Evolutionary conservation across 305 asterid species (phyloP).

Genomic region (Striga hermonthica): DNA sequence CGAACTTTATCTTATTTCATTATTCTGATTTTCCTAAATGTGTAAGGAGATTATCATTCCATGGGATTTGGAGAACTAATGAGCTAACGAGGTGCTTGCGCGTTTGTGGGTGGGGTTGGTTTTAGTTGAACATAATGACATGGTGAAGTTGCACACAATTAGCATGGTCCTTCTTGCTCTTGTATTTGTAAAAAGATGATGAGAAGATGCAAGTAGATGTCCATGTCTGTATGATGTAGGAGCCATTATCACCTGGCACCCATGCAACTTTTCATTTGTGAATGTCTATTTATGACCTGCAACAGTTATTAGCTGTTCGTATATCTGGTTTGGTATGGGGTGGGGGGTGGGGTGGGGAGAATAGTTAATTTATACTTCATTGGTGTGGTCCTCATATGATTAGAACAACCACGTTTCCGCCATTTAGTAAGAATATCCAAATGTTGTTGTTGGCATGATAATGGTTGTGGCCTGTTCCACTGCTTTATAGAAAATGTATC

Average conservation of each 20-base stretch:
- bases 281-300: no score
- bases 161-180: background rate
- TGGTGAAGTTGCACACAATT: conserved; percentile 21
- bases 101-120: background rate
- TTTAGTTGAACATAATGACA: conserved; percentile 19
- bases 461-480: no score
- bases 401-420: no score
- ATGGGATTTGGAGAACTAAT: background rate
- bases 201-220: conserved; percentile 11
- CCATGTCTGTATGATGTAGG: background rate
- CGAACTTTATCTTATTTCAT: conserved; percentile 26
- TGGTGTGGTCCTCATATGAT: no score
- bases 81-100: background rate
- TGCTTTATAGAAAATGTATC: no score
- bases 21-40: conserved; percentile 22
- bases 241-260: conserved; percentile 5
- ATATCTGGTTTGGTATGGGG: no score
- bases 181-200: conserved; percentile 4
- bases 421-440: no score
- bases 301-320: no score
- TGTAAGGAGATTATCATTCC: conserved; percentile 9
- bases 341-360: no score
- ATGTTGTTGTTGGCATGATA: no score
- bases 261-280: background rate
- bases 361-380: no score